Conservation (phyloP, 1,139 yeast genomes). For the Geotrichum reessii region DNA sequence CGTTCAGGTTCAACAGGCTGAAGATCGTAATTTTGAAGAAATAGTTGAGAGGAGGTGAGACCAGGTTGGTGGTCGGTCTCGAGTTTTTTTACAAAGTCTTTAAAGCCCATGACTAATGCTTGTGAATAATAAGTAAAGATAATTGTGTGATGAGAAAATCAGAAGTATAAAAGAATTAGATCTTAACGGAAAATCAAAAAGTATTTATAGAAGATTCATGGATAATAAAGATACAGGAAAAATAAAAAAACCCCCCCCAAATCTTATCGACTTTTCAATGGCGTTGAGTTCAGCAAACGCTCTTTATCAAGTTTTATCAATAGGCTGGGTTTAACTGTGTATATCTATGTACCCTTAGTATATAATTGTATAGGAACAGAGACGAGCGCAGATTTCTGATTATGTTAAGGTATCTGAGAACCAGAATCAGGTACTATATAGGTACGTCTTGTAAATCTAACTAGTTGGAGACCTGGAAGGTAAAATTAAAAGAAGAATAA, state of each 20-base stretch:
- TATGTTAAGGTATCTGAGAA: neutral
- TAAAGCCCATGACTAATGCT: constrained; percentile 7
- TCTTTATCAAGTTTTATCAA: too few species aligned
- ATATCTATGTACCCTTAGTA: neutral
- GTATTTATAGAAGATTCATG: neutral
- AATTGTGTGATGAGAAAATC: neutral
- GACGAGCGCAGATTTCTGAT: neutral
- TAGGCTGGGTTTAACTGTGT: neutral
- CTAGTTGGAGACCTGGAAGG: neutral
- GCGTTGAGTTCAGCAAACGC: neutral
- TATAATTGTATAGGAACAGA: neutral
- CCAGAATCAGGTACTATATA: neutral
- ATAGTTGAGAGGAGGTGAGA: constrained; percentile 24
- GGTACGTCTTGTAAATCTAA: neutral
- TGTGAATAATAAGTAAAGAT: neutral
- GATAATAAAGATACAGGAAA: neutral
- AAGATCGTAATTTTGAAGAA: constrained; percentile 62
- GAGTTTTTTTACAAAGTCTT: constrained; percentile 11
- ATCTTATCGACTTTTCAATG: neutral
- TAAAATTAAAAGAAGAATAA: neutral
- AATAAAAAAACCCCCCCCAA: neutral
- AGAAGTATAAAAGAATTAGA: neutral
- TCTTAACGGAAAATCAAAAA: neutral
- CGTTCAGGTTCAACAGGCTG: constrained; percentile 63
- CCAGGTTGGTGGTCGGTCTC: constrained; percentile 26